phyloP scores from a whole-genome alignment of 495 filamentous ascomycete species.

The Acidiella bohemica region DNA sequence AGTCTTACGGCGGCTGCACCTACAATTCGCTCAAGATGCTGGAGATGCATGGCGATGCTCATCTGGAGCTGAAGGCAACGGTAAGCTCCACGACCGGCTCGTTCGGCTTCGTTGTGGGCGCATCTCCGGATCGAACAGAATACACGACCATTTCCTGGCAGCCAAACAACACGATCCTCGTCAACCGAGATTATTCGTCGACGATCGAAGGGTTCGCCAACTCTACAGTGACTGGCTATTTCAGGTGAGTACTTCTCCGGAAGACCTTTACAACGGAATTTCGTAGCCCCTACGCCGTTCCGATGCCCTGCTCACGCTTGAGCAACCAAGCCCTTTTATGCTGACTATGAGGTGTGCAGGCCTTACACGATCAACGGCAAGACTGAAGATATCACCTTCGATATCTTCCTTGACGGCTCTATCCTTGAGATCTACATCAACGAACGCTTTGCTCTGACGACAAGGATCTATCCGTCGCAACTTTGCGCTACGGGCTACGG shows the following conservation, averaged over 20 bases:
- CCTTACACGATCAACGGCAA: background rate
- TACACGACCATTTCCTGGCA: conserved; percentile 29
- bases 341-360: too few relatives aligned
- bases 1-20: background rate
- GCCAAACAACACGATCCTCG: conserved; percentile 26
- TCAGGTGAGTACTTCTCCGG: too few relatives aligned
- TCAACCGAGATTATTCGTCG: conserved; percentile 25
- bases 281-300: conserved; percentile 25
- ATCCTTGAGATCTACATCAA: conserved; percentile 29
- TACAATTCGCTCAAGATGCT: conserved; percentile 15
- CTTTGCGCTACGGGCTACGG: conserved; percentile 25
- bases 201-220: conserved; percentile 22
- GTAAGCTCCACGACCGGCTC: conserved; percentile 21
- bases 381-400: conserved; percentile 23
- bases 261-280: too few relatives aligned
- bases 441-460: conserved; percentile 28
- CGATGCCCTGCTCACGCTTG: too few relatives aligned
- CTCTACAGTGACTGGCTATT: conserved; percentile 25
- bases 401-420: conserved; percentile 28
- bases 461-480: conserved; percentile 26
- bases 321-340: too few relatives aligned
- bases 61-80: conserved; percentile 24
- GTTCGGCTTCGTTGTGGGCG: conserved; percentile 23
- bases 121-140: conserved; percentile 26
- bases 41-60: conserved; percentile 11